Evolutionary conservation across 306 rosid species (phyloP).

Genomic region (Cucurbita argyrosperma): DNA sequence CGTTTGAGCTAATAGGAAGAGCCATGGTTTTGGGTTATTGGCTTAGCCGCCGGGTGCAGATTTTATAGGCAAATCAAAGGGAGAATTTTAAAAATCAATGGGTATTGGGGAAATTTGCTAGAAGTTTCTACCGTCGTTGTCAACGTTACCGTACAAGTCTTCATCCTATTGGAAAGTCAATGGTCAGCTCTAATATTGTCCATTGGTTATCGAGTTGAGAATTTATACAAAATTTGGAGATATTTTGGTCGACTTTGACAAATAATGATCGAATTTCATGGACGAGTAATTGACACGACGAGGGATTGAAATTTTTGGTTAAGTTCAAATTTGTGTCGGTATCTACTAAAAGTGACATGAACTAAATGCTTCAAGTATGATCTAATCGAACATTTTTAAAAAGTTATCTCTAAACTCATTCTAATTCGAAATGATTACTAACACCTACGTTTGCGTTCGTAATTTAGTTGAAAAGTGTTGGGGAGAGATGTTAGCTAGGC

Average conservation of each 20-base stretch:
- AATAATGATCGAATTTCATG: too few relatives aligned
- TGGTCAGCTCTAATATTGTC: background rate
- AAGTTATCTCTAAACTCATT: too few relatives aligned
- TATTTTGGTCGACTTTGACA: background rate
- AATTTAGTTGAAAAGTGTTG: too few relatives aligned
- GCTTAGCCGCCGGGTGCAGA: background rate
- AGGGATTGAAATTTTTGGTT: too few relatives aligned
- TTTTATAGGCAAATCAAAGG: background rate
- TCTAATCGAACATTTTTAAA: too few relatives aligned
- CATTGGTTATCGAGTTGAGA: background rate
- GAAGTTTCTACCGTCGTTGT: background rate
- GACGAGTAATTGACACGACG: too few relatives aligned
- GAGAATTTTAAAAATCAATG: background rate
- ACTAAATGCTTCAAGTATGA: too few relatives aligned
- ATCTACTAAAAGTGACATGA: too few relatives aligned
- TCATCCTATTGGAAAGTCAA: background rate
- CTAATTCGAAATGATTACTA: too few relatives aligned
- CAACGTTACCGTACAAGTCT: background rate
- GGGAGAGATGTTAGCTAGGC: too few relatives aligned
- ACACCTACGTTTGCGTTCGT: too few relatives aligned
- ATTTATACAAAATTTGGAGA: background rate
- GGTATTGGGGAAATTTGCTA: background rate
- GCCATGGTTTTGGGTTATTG: conserved; percentile 16
- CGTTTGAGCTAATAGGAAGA: conserved; percentile 23
- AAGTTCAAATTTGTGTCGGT: too few relatives aligned